phyloP scores from a whole-genome alignment of 352 stramenopile species.

The Phytophthora meadii region DNA sequence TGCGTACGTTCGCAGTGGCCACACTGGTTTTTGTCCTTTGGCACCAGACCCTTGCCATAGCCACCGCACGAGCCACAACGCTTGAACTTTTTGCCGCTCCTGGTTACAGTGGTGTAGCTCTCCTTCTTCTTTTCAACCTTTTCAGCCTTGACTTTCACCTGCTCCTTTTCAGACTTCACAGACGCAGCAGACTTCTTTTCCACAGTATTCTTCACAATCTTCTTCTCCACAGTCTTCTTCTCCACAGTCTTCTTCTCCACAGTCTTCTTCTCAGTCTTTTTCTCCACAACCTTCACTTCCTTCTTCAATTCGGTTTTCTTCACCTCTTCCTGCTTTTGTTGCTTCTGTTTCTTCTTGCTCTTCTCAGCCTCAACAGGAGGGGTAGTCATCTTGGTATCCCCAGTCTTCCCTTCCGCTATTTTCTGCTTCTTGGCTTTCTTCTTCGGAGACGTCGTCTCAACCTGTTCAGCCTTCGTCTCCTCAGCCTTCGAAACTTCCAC shows the following conservation, averaged over 20 bases:
- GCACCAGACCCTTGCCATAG: conserved; percentile 78
- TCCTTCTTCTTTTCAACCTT: conserved; percentile 40
- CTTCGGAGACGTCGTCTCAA: conserved; percentile 31
- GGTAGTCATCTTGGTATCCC: conserved; percentile 26
- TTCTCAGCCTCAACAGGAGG: conserved; percentile 28
- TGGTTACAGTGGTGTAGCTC: conserved; percentile 46
- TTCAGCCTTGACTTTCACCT: conserved; percentile 32
- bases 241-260: conserved; percentile 13
- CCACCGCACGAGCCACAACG: conserved; percentile 72
- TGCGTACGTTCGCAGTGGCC: conserved; percentile 75
- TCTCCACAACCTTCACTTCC: conserved; percentile 23
- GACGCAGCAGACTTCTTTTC: conserved; percentile 29
- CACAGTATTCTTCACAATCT: neutral
- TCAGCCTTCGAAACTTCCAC: conserved; percentile 41
- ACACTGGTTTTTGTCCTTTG: conserved; percentile 67
- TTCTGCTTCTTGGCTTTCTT: conserved; percentile 51
- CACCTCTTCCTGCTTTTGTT: conserved; percentile 19
- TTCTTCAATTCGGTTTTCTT: conserved; percentile 27
- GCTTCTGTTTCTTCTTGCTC: conserved; percentile 31
- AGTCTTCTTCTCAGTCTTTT: conserved; percentile 11
- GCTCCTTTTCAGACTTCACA: conserved; percentile 30
- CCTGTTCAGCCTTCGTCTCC: conserved; percentile 13
- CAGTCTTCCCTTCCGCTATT: conserved; percentile 22
- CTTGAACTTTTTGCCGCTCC: conserved; percentile 79
- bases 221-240: conserved; percentile 12